Percentiles rank a stretch among this genome's conserved stretches.
phyloP scores from a whole-genome alignment of 2,329 filamentous ascomycete genomes.

The Pyricularia grisea region DNA sequence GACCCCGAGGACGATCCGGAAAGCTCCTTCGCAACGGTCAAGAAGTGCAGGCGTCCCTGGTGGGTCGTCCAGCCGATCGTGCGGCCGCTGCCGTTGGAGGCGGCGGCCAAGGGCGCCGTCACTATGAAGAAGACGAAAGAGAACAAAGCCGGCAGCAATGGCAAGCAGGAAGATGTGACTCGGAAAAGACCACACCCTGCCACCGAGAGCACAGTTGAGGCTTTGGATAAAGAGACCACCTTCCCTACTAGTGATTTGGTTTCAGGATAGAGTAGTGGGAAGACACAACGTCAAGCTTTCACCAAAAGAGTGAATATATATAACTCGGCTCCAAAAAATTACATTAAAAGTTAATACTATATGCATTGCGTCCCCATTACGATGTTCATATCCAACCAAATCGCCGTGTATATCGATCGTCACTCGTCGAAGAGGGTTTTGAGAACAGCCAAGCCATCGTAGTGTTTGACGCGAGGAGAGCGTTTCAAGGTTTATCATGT shows the following conservation, averaged over 20 bases:
- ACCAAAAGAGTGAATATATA: neutral
- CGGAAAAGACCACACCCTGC: neutral
- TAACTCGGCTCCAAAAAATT: neutral
- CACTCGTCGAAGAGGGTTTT: no score
- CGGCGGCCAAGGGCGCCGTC: constrained; percentile 71
- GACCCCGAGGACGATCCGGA: constrained; percentile 27
- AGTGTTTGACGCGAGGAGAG: no score
- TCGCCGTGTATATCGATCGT: no score
- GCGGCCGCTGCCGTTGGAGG: constrained; percentile 78
- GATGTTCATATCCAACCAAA: no score
- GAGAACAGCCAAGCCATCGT: no score
- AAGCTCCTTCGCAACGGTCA: constrained; percentile 59
- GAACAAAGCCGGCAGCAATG: constrained; percentile 23
- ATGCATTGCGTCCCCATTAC: neutral
- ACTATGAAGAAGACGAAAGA: constrained; percentile 60
- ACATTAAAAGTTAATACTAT: neutral
- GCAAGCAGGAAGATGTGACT: constrained; percentile 2
- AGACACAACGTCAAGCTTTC: neutral
- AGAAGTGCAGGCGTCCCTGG: constrained; percentile 70
- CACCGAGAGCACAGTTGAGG: constrained; percentile 2
- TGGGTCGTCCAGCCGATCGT: constrained; percentile 88
- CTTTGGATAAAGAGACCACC: constrained; percentile 8
- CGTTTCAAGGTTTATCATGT: neutral
- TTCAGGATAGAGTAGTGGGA: constrained; percentile 6
- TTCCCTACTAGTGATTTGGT: constrained; percentile 10